Base-by-base conservation (phyloP, 2,329 filamentous ascomycete genomes). In the Arthrobotrys iridis region DNA sequence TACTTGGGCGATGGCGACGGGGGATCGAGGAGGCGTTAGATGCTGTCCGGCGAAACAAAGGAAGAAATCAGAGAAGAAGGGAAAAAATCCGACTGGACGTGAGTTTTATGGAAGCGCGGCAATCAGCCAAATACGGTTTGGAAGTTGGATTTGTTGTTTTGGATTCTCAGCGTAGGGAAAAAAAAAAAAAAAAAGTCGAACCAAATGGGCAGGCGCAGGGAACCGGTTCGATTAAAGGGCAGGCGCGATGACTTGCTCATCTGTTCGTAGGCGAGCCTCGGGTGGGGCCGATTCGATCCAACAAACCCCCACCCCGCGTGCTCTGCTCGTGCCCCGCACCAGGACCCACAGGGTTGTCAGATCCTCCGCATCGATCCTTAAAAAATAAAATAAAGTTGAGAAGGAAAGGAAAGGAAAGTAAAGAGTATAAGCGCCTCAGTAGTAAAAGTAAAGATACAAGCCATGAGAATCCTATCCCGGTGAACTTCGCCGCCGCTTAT, bases 401-500 rank as follows among this genome's bases (percentile, higher is more conserved):
- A 33, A 10, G 10, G 28, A 33, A 33, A 33, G 28, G 28, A 33
- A 50, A 10, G n/a, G 6, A 18, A 1, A 30, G n/a, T 13, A 50
- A 11, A 18, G 15, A 43, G 40, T n/a, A n/a, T n/a, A n/a, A n/a
- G n/a, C n/a, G n/a, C n/a, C n/a, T n/a, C n/a, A n/a, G n/a, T n/a
- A n/a, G n/a, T n/a, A 22, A 10, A 43, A 43, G 15, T 8, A 22
- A 43, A 43, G 40, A 8, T 8, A 43, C 11, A 50, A 26, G 5
- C 33, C 41, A 30, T n/a, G n/a, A n/a, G n/a, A n/a, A 13, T 10
- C 10, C 35, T 57, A 71, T 20, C 71, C 71, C 11, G 63, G 71
- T 2, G 71, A 75, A 30, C 71, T 59, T 68, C 65, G 30, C 28
- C 71, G 45, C 24, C 71, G 57, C 13, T 75, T 75, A 58, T 68